Conservation (phyloP, 257 asterid species). For the Linaria vulgaris region DNA sequence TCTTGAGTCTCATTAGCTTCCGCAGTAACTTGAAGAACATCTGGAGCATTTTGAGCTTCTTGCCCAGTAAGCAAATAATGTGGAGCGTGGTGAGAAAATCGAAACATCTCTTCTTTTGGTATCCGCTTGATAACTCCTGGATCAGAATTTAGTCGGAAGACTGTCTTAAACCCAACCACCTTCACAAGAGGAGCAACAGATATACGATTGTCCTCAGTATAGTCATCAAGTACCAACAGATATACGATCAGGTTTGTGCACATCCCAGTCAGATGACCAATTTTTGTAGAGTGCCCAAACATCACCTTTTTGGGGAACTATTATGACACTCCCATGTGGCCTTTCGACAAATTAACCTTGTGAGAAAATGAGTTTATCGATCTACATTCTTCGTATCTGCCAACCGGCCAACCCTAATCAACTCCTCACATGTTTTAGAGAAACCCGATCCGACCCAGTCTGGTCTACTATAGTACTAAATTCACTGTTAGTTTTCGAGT, state of each 20-base stretch:
- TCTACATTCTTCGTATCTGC: conserved; percentile 41
- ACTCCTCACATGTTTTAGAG: conserved; percentile 76
- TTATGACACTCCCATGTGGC: conserved; percentile 49
- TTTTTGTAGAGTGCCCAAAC: conserved; percentile 79
- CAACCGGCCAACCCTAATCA: conserved; percentile 70
- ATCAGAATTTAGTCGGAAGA: conserved; percentile 56
- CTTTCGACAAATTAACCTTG: conserved; percentile 59
- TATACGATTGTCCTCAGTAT: conserved; percentile 52
- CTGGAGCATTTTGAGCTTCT: conserved; percentile 58
- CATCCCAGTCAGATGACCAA: conserved; percentile 66
- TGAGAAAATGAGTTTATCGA: conserved; percentile 69
- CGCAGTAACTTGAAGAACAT: conserved; percentile 51
- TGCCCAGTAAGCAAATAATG: conserved; percentile 49
- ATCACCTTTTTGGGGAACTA: conserved; percentile 65
- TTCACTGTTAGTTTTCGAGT: conserved; percentile 64
- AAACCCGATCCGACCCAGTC: conserved; percentile 80
- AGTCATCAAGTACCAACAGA: conserved; percentile 61
- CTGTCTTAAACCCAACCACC: conserved; percentile 67
- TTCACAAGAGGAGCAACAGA: conserved; percentile 60
- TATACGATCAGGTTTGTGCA: conserved; percentile 48
- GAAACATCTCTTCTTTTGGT: conserved; percentile 68
- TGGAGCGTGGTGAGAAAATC: conserved; percentile 77
- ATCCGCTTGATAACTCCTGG: conserved; percentile 40
- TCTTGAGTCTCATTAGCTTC: conserved; percentile 28
- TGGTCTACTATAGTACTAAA: conserved; percentile 50